Conservation (phyloP, 2,329 filamentous ascomycete genomes). For the Fusarium palustre region DNA sequence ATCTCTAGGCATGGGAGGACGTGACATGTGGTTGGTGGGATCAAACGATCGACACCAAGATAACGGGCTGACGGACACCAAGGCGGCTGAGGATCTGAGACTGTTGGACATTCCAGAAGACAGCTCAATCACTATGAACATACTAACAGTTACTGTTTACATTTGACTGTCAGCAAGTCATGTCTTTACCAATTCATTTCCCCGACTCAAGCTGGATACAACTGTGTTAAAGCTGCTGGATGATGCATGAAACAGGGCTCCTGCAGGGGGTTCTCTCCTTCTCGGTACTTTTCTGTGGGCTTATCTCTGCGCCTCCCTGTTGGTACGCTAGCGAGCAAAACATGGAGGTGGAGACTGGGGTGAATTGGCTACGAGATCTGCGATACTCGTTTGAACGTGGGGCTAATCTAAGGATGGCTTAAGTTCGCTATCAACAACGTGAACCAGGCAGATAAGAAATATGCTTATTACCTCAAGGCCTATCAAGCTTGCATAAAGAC, state of each 20-base stretch:
- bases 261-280: not conserved
- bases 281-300: not conserved
- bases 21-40: conserved; percentile 8
- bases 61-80: conserved; percentile 20
- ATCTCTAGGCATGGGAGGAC: conserved; percentile 17
- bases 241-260: not conserved
- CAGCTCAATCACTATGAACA: not conserved
- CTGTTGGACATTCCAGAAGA: not conserved
- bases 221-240: rapidly evolving
- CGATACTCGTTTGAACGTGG: not conserved
- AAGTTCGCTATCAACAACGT: not conserved
- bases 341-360: not conserved
- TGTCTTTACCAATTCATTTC: no score
- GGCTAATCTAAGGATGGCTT: not conserved
- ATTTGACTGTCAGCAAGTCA: not conserved
- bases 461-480: not conserved
- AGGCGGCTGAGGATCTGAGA: not conserved
- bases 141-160: not conserved
- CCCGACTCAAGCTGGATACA: not conserved
- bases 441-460: conserved; percentile 5
- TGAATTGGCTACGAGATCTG: not conserved
- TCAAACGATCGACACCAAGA: conserved; percentile 11
- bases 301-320: conserved; percentile 7
- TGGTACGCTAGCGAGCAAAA: not conserved
- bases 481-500: not conserved